Evolutionary conservation across 805 yeast species (phyloP).

Genomic region (Pichia phayaonensis): DNA sequence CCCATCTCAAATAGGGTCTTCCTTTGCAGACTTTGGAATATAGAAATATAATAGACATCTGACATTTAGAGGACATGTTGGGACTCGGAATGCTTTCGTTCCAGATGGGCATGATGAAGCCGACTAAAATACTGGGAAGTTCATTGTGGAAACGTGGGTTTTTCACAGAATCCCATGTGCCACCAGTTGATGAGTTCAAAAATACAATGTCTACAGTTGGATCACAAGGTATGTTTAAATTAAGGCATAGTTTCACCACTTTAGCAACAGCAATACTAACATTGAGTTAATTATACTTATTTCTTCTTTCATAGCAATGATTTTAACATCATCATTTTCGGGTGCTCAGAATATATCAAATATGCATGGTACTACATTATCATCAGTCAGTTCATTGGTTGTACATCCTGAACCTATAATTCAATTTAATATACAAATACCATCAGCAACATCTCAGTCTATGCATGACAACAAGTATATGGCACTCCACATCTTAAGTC

Average conservation of each 20-base stretch:
- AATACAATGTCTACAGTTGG: conserved; percentile 31
- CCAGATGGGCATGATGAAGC: background rate
- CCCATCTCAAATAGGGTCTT: too few species aligned
- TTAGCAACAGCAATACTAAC: conserved; percentile 25
- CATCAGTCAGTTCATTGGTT: conserved; percentile 79
- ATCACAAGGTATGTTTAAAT: conserved; percentile 26
- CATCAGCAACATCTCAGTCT: conserved; percentile 69
- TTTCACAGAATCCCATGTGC: conserved; percentile 15
- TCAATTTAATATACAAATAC: conserved; percentile 81
- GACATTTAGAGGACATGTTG: background rate
- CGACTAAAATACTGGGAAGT: background rate
- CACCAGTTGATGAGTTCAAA: conserved; percentile 23
- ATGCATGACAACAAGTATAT: conserved; percentile 51
- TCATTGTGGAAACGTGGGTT: conserved; percentile 1
- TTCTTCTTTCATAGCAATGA: conserved; percentile 34
- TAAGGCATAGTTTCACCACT: too few species aligned
- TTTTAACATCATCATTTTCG: conserved; percentile 43
- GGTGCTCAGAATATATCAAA: conserved; percentile 17
- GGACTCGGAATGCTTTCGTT: background rate
- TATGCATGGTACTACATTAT: conserved; percentile 72
- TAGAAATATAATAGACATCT: background rate
- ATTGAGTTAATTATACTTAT: conserved; percentile 29
- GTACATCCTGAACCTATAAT: conserved; percentile 69
- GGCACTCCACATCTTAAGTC: conserved; percentile 72
- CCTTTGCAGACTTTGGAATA: too few species aligned